A percentile compares a stretch with the other conserved stretches of the same genome.
Conservation (phyloP, 2,329 filamentous ascomycete species). For the Arthrobotrys pseudoclavata region DNA sequence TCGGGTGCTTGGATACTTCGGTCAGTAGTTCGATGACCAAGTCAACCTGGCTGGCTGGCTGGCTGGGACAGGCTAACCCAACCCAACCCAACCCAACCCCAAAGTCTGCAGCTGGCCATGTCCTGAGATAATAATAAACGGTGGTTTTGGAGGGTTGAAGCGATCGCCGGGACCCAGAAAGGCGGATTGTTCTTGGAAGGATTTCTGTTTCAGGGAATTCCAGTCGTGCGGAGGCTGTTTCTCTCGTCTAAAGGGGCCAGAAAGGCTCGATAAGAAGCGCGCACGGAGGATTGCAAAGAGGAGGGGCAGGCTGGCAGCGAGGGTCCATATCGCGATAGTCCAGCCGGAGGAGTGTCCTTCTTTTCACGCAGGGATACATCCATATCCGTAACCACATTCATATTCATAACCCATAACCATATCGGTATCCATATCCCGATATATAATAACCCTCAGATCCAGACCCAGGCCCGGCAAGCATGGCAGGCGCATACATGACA, state of each 20-base stretch:
- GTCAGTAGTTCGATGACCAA: too few species aligned
- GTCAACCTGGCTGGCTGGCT: too few species aligned
- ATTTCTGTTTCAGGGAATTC: slow-evolving; percentile 47
- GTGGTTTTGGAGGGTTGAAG: slow-evolving; percentile 18
- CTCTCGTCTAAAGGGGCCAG: slow-evolving; percentile 54
- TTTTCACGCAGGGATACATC: slow-evolving; percentile 25
- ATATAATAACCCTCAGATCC: neutral
- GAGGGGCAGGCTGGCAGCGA: slow-evolving; percentile 6
- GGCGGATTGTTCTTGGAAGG: slow-evolving; percentile 30
- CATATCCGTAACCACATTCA: neutral
- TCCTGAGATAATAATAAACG: slow-evolving; percentile 1
- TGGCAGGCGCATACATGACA: too few species aligned
- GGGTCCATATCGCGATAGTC: slow-evolving; percentile 54
- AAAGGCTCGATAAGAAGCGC: slow-evolving; percentile 52
- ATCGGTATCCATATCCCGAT: neutral
- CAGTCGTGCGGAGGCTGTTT: slow-evolving; percentile 37
- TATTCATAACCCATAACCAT: neutral
- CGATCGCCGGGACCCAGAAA: slow-evolving; percentile 9
- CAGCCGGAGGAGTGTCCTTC: slow-evolving; percentile 38
- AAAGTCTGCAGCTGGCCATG: neutral
- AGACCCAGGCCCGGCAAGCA: too few species aligned
- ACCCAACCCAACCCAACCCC: too few species aligned
- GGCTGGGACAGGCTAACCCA: too few species aligned
- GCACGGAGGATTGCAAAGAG: slow-evolving; percentile 40
- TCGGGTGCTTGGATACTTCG: too few species aligned